Evolutionary conservation across 2,329 filamentous ascomycete species (phyloP).

Genomic region (Clarireedia paspali): DNA sequence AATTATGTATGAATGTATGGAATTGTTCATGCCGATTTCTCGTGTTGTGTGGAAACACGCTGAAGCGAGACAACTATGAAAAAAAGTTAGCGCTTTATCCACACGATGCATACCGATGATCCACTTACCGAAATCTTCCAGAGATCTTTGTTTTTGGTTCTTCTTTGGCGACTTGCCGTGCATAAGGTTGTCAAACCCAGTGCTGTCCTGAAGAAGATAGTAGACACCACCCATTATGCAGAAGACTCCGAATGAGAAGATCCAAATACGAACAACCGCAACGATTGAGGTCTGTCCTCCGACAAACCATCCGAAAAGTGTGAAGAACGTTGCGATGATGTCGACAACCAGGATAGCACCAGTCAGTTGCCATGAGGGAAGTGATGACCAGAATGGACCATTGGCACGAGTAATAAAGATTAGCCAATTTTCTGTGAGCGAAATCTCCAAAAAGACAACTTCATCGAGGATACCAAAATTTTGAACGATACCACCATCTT

Average conservation of each 20-base stretch:
- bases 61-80: slow-evolving; percentile 73
- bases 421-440: slow-evolving; percentile 88
- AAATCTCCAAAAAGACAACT: slow-evolving; percentile 83
- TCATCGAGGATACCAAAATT: slow-evolving; percentile 77
- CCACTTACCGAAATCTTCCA: slow-evolving; percentile 81
- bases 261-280: slow-evolving; percentile 80
- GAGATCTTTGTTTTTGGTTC: slow-evolving; percentile 72
- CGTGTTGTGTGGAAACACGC: slow-evolving; percentile 85
- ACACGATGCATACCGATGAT: slow-evolving; percentile 2
- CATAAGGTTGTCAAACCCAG: slow-evolving; percentile 86
- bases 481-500: slow-evolving; percentile 78
- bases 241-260: slow-evolving; percentile 87
- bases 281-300: slow-evolving; percentile 66
- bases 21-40: slow-evolving; percentile 64
- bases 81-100: slow-evolving; percentile 38
- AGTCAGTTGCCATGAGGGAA: slow-evolving; percentile 77
- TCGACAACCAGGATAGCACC: slow-evolving; percentile 77
- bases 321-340: slow-evolving; percentile 77
- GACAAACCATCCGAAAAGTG: slow-evolving; percentile 77
- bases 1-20: slow-evolving; percentile 1
- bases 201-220: slow-evolving; percentile 74
- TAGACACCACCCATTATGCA: slow-evolving; percentile 68
- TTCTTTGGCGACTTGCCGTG: slow-evolving; percentile 80
- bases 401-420: slow-evolving; percentile 95
- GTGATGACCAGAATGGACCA: slow-evolving; percentile 84